These are phyloP conservation scores for Oryza brachyantha DNA, from an alignment of 176 grass and related monocot genomes.

Conservation along the genomic window DNA sequence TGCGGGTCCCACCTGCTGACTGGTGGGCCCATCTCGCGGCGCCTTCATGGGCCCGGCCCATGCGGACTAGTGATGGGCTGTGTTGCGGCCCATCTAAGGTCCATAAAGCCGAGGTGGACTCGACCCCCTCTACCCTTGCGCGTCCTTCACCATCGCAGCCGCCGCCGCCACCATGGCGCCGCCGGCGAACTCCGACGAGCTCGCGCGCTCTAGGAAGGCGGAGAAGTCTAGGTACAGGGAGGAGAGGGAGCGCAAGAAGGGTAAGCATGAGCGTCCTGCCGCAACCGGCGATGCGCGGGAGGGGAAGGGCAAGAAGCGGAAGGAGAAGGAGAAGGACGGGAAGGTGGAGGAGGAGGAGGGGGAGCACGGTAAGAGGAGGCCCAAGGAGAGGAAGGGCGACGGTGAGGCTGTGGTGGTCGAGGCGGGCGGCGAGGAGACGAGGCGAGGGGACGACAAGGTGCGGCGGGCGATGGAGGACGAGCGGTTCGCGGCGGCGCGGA, in stretches of 20 bases:
- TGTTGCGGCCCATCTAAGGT: neutral
- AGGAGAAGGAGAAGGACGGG: constrained; percentile 44
- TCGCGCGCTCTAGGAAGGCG: constrained; percentile 15
- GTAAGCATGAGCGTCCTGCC: neutral
- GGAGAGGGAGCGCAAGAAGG: constrained; percentile 34
- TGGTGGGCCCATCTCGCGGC: neutral
- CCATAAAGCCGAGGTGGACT: neutral
- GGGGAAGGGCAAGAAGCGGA: constrained; percentile 39
- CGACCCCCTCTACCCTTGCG: too few species aligned
- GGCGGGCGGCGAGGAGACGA: neutral
- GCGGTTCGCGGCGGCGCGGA: constrained; percentile 55
- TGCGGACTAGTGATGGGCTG: neutral
- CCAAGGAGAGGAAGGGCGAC: constrained; percentile 22
- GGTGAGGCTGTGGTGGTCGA: neutral
- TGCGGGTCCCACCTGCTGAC: neutral
- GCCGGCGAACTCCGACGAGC: constrained; percentile 28
- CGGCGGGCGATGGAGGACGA: constrained; percentile 51
- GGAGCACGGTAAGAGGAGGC: constrained; percentile 33
- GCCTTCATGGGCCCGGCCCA: neutral
- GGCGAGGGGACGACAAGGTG: constrained; percentile 32
- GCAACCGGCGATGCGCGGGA: neutral
- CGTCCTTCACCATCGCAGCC: neutral
- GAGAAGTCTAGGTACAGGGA: constrained; percentile 29
- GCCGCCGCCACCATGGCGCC: constrained; percentile 44
- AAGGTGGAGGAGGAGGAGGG: constrained; percentile 30